phyloP scores from a whole-genome alignment of 1,284 basidiomycete genomes.

The Cutaneotrichosporon daszewskae region DNA sequence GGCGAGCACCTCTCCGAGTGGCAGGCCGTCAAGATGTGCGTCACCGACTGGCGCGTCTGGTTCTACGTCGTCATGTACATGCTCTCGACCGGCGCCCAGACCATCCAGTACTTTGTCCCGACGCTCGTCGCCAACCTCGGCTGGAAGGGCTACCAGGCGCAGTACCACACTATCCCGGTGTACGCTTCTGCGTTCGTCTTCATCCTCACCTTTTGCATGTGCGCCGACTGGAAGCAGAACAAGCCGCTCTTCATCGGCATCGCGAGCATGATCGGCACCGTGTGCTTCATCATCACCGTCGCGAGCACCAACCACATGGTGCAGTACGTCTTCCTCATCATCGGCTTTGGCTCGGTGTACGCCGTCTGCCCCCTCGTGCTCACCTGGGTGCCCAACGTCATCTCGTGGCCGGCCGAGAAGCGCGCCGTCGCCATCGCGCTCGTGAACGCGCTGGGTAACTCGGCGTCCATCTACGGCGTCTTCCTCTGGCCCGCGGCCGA shows the following conservation, averaged over 20 bases:
- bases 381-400: constrained; percentile 47
- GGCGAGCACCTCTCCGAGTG: constrained; percentile 38
- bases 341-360: constrained; percentile 50
- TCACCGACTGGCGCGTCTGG: constrained; percentile 34
- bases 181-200: constrained; percentile 44
- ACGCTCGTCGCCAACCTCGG: constrained; percentile 39
- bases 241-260: constrained; percentile 45
- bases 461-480: constrained; percentile 49
- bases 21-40: constrained; percentile 44
- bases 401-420: constrained; percentile 45
- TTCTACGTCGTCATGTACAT: constrained; percentile 48
- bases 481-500: constrained; percentile 50
- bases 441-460: constrained; percentile 45
- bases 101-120: constrained; percentile 52
- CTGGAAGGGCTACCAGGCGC: constrained; percentile 42
- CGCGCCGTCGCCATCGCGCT: constrained; percentile 47
- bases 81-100: constrained; percentile 48
- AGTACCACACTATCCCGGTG: constrained; percentile 52
- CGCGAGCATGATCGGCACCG: constrained; percentile 30
- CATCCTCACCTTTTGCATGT: constrained; percentile 48
- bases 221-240: constrained; percentile 47
- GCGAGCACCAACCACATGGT: constrained; percentile 41
- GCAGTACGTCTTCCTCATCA: constrained; percentile 51
- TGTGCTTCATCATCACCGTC: constrained; percentile 49
- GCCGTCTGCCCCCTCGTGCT: constrained; percentile 48